A percentile compares a stretch with the other conserved stretches of the same genome.
Evolutionary conservation across 2,329 filamentous ascomycete genomes (phyloP).

Genomic region (Pyrenophora graminea): DNA sequence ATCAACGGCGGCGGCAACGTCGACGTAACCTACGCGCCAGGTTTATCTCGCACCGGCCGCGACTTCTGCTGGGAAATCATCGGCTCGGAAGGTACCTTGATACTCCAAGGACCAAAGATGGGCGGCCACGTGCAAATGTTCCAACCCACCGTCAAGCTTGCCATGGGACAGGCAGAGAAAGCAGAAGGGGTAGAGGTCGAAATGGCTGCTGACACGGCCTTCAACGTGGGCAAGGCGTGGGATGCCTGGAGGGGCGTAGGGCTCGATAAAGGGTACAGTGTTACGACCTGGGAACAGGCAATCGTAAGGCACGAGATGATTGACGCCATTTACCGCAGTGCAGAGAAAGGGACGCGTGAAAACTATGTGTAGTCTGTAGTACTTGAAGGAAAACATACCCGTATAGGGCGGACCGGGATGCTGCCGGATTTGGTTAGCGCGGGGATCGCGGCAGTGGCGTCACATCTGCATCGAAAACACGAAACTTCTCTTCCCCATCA

Average conservation of each 20-base stretch:
- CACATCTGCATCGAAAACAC: no score
- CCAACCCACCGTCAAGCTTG: constrained; percentile 42
- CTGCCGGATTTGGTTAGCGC: not conserved
- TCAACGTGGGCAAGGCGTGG: constrained; percentile 61
- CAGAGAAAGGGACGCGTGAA: constrained; percentile 34
- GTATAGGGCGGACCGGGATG: not conserved
- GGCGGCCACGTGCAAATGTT: constrained; percentile 50
- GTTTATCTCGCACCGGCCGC: constrained; percentile 24
- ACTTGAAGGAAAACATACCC: no score
- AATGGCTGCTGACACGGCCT: constrained; percentile 52
- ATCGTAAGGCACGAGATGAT: constrained; percentile 43
- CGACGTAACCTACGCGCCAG: constrained; percentile 29
- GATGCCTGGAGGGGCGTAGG: constrained; percentile 56
- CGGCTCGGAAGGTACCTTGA: constrained; percentile 43
- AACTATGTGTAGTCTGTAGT: constrained; percentile 28
- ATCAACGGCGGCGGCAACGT: constrained; percentile 31
- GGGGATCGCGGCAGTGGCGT: no score
- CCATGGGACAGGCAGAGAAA: constrained; percentile 39
- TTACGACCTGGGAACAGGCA: constrained; percentile 42
- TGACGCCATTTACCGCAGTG: constrained; percentile 43
- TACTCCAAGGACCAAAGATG: constrained; percentile 29
- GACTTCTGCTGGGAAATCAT: constrained; percentile 46
- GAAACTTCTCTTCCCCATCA: no score
- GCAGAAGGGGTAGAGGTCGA: constrained; percentile 54
- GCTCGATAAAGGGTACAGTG: constrained; percentile 27